phyloP scores from a whole-genome alignment of 1,139 yeast species.

The Nakaseomyces uthaithaninus region DNA sequence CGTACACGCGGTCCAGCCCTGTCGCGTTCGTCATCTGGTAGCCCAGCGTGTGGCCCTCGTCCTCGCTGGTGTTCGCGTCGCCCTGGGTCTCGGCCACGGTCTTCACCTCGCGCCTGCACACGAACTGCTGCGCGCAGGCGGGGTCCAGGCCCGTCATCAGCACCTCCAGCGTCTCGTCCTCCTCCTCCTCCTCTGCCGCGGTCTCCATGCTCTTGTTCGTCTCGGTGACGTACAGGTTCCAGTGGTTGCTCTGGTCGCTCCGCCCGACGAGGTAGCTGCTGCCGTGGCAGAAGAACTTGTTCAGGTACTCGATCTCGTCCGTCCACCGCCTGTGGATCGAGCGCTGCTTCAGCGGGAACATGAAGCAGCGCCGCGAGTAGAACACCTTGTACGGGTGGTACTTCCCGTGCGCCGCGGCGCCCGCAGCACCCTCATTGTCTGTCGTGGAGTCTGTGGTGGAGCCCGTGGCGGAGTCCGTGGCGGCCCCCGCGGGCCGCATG shows the following conservation, averaged over 20 bases:
- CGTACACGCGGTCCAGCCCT: slow-evolving; percentile 53
- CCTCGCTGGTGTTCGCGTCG: slow-evolving; percentile 39
- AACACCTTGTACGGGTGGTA: slow-evolving; percentile 56
- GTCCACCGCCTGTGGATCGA: slow-evolving; percentile 82
- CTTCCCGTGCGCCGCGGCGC: slow-evolving; percentile 17
- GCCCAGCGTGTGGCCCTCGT: slow-evolving; percentile 76
- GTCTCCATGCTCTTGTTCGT: slow-evolving; percentile 20
- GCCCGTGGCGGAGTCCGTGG: too few species aligned
- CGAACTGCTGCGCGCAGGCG: slow-evolving; percentile 51
- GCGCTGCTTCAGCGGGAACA: slow-evolving; percentile 83
- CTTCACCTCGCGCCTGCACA: slow-evolving; percentile 48
- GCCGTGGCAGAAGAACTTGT: slow-evolving; percentile 53
- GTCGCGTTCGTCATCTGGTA: slow-evolving; percentile 54
- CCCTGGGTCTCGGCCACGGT: slow-evolving; percentile 27
- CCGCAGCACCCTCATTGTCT: too few species aligned
- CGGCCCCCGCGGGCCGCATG: too few species aligned
- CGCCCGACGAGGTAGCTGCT: slow-evolving; percentile 76
- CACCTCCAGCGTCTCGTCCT: slow-evolving; percentile 79
- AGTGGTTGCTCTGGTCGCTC: slow-evolving; percentile 63
- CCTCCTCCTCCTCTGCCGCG: slow-evolving; percentile 13
- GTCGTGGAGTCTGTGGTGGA: too few species aligned
- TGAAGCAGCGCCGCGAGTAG: slow-evolving; percentile 83
- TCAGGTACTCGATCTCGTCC: slow-evolving; percentile 64
- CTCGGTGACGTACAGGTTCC: slow-evolving; percentile 79
- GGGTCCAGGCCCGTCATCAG: slow-evolving; percentile 81